Conservation (phyloP, 1,284 basidiomycete species). For the Naganishia sp. region DNA sequence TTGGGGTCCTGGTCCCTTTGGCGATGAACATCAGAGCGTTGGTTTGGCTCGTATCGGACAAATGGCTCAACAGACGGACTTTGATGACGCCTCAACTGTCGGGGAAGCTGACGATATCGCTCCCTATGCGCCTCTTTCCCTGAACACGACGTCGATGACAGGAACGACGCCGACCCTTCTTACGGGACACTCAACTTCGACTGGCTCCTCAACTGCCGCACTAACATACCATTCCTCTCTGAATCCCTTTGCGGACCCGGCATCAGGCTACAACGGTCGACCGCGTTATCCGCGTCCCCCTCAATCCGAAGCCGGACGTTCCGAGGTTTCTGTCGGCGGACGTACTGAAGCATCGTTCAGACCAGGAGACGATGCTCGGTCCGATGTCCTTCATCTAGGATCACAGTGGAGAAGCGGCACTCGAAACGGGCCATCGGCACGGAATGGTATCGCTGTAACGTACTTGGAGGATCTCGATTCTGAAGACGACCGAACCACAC, state of each 20-base stretch:
- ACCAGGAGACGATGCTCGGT: constrained; percentile 30
- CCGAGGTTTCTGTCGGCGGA: constrained; percentile 12
- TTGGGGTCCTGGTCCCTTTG: constrained; percentile 20
- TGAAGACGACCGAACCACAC: constrained; percentile 10
- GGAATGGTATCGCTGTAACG: constrained; percentile 11
- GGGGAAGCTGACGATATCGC: constrained; percentile 7
- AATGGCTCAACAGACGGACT: constrained; percentile 15
- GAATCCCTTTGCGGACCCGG: constrained; percentile 29
- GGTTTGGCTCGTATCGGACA: background rate
- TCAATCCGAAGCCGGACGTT: constrained; percentile 21
- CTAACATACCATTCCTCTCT: constrained; percentile 1
- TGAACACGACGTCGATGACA: background rate
- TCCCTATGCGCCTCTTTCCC: constrained; percentile 11
- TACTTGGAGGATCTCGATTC: constrained; percentile 17
- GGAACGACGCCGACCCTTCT: background rate
- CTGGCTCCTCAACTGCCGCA: background rate
- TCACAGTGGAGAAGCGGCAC: constrained; percentile 10
- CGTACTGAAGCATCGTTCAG: constrained; percentile 29
- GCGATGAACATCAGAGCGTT: constrained; percentile 2
- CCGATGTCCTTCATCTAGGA: constrained; percentile 25
- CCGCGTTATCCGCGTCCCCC: constrained; percentile 5
- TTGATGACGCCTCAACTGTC: constrained; percentile 20
- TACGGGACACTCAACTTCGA: constrained; percentile 7
- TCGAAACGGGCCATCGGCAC: background rate
- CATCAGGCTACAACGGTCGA: background rate